Evolutionary conservation across 1,139 yeast species (phyloP).

Genomic region (Pichia sp.): DNA sequence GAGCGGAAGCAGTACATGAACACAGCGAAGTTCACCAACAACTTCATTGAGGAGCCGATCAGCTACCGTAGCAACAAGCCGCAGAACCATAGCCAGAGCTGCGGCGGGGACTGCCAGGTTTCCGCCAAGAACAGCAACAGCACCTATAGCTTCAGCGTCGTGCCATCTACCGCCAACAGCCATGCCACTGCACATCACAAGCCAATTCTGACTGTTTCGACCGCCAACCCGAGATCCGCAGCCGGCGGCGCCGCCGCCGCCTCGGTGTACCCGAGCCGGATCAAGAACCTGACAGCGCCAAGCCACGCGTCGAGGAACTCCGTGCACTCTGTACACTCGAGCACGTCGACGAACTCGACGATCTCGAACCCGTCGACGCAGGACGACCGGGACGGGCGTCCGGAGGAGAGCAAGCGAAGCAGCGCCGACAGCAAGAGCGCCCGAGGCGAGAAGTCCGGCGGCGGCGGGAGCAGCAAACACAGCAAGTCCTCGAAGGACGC

Average conservation of each 20-base stretch:
- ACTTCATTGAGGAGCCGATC: not conserved
- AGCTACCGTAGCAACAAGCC: not conserved
- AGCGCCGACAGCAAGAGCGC: too few relatives aligned
- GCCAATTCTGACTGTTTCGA: too few relatives aligned
- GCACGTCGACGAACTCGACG: conserved; percentile 9
- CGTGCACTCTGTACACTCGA: conserved; percentile 1
- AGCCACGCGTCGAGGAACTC: conserved; percentile 4
- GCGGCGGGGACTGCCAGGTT: not conserved
- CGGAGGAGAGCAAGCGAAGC: too few relatives aligned
- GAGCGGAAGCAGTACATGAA: not conserved
- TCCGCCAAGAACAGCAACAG: not conserved
- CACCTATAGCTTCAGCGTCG: too few relatives aligned
- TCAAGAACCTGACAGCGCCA: not conserved
- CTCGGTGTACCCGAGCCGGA: too few relatives aligned
- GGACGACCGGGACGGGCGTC: not conserved
- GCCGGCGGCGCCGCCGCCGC: too few relatives aligned
- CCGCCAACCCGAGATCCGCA: too few relatives aligned
- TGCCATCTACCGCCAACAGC: too few relatives aligned
- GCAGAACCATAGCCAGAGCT: not conserved
- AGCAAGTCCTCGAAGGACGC: conserved; percentile 2
- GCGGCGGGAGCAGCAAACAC: too few relatives aligned
- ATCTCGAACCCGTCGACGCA: conserved; percentile 5
- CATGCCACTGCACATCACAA: too few relatives aligned
- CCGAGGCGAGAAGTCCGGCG: not conserved
- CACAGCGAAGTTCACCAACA: not conserved